A percentile compares a stretch with the other conserved stretches of the same genome.
These are phyloP conservation scores for Leishmania tropica DNA, from an alignment of 208 protist genomes.

Conservation along the genomic window DNA sequence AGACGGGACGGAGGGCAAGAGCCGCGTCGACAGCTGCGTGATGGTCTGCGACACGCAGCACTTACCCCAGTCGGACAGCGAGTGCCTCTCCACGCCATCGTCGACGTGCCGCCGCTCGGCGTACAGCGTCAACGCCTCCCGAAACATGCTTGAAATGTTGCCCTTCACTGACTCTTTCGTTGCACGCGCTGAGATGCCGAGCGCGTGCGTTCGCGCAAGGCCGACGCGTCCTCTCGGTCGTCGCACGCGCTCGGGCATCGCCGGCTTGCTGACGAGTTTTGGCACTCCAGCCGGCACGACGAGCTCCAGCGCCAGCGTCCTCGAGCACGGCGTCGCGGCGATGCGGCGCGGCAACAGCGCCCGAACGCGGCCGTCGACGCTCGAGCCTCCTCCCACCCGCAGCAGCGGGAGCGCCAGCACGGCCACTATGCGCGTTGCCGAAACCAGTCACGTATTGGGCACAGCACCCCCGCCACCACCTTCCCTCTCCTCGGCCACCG, in stretches of 20 bases:
- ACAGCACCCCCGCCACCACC: background rate
- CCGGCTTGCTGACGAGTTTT: background rate
- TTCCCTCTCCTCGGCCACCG: background rate
- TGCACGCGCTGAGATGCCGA: background rate
- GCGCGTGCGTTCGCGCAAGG: background rate
- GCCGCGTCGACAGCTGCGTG: background rate
- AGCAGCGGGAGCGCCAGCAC: background rate
- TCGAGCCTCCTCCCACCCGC: background rate
- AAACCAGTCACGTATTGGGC: background rate
- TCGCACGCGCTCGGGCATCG: background rate
- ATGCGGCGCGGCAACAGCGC: background rate
- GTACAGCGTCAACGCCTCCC: constrained; percentile 5
- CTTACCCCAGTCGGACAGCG: background rate
- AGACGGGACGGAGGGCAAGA: background rate
- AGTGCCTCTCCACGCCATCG: background rate
- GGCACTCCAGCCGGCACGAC: background rate
- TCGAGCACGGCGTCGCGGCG: background rate
- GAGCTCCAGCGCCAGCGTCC: constrained; percentile 1
- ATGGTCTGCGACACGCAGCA: background rate
- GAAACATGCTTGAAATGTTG: background rate
- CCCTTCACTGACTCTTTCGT: background rate
- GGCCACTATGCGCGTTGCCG: background rate
- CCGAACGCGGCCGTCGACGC: background rate
- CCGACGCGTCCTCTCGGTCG: background rate
- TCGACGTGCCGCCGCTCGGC: background rate